Evolutionary conservation across 1,284 basidiomycete genomes (phyloP).

Genomic region (Porogramme epimiltina): DNA sequence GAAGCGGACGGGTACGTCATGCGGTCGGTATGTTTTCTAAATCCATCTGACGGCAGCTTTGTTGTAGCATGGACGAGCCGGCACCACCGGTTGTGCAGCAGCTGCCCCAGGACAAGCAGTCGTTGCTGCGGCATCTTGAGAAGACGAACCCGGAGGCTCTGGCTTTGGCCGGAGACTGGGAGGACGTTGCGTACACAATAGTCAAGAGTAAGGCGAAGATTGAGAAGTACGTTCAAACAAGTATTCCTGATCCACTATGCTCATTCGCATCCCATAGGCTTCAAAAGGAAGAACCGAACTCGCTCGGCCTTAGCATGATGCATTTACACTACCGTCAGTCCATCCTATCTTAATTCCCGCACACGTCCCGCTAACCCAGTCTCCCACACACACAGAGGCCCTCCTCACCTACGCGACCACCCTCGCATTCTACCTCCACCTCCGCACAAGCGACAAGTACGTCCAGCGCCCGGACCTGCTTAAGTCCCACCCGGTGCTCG

Average conservation of each 20-base stretch:
- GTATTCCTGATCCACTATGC: not conserved
- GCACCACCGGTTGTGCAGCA: constrained; percentile 29
- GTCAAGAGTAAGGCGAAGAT: constrained; percentile 56
- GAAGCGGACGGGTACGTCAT: constrained; percentile 44
- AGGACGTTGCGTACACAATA: constrained; percentile 61
- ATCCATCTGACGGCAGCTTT: not conserved
- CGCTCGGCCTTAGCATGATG: constrained; percentile 61
- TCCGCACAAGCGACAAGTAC: constrained; percentile 73
- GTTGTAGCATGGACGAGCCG: constrained; percentile 38
- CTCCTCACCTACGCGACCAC: constrained; percentile 89
- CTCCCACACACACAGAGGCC: constrained; percentile 59
- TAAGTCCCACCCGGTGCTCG: constrained; percentile 77
- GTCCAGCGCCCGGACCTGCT: constrained; percentile 64
- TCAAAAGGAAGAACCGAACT: constrained; percentile 46
- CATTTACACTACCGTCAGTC: constrained; percentile 78
- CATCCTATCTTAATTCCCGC: not conserved
- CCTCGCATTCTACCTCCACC: constrained; percentile 91
- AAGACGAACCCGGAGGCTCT: constrained; percentile 80
- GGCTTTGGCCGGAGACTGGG: constrained; percentile 77
- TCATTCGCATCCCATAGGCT: constrained; percentile 39
- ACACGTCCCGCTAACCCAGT: not conserved
- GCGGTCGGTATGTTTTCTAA: not conserved
- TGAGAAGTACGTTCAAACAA: constrained; percentile 47
- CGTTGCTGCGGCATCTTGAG: constrained; percentile 75
- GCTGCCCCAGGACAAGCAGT: constrained; percentile 60